These are phyloP conservation scores for Sphagnum contortum DNA, from an alignment of 225 moss, liverwort and hornwort genomes.

Conservation along the genomic window DNA sequence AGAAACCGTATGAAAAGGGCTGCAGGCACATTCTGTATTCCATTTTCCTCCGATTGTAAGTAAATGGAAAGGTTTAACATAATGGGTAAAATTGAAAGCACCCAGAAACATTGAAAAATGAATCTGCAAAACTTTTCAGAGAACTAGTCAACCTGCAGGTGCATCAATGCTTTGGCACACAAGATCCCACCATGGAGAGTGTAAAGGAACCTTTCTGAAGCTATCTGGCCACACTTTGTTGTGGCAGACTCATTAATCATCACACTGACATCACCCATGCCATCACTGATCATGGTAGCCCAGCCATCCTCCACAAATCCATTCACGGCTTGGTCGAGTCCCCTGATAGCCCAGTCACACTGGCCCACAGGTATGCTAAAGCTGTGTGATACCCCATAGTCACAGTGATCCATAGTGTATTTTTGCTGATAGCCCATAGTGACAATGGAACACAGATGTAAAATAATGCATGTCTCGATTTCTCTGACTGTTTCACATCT, in stretches of 20 bases:
- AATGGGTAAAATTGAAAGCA: not conserved
- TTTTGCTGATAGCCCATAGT: no score
- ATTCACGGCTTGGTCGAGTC: slow-evolving; percentile 89
- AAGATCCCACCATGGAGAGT: slow-evolving; percentile 89
- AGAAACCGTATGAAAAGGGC: slow-evolving; percentile 39
- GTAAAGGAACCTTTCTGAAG: slow-evolving; percentile 64
- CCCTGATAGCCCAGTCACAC: no score
- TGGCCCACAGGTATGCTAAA: not conserved
- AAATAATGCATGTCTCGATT: not conserved
- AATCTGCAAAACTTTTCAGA: no score
- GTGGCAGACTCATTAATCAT: slow-evolving; percentile 75
- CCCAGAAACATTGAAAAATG: no score
- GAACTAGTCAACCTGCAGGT: slow-evolving; percentile 49
- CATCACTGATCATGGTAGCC: slow-evolving; percentile 74
- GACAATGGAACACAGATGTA: no score
- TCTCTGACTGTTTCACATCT: not conserved
- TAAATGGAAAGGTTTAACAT: not conserved
- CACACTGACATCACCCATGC: slow-evolving; percentile 84
- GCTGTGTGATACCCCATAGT: no score
- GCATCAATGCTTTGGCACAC: slow-evolving; percentile 94
- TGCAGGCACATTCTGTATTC: slow-evolving; percentile 43
- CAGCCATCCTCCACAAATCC: slow-evolving; percentile 95
- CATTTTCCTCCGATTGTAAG: not conserved
- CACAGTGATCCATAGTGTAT: no score
- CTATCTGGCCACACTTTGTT: slow-evolving; percentile 68